phyloP scores from a whole-genome alignment of 2,329 filamentous ascomycete genomes.

The Xylaria polymorpha region DNA sequence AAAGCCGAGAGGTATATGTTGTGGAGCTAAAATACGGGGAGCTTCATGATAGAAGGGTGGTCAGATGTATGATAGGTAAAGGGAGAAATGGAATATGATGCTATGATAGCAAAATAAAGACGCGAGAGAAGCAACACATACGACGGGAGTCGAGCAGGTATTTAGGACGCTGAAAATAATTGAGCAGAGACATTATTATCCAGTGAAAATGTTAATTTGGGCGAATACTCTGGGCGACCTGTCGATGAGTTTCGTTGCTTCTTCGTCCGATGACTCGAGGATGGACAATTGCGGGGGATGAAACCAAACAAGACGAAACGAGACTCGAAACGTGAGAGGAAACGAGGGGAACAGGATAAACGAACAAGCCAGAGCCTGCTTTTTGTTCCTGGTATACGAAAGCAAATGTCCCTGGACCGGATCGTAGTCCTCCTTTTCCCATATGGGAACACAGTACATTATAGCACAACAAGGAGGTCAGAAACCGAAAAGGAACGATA shows the following conservation, averaged over 20 bases:
- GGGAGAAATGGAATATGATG: conserved; percentile 19
- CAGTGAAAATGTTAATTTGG: conserved; percentile 1
- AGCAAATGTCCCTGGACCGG: not conserved
- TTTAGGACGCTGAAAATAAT: not conserved
- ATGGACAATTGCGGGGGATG: conserved; percentile 18
- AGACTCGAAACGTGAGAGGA: conserved; percentile 12
- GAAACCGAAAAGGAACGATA: not conserved
- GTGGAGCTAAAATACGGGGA: conserved; percentile 2
- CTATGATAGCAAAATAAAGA: conserved; percentile 22
- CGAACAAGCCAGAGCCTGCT: not conserved
- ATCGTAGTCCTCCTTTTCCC: not conserved
- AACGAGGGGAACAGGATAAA: conserved; percentile 7
- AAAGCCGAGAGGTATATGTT: conserved; percentile 12
- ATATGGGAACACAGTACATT: not conserved
- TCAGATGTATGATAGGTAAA: conserved; percentile 29
- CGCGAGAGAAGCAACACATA: conserved; percentile 16
- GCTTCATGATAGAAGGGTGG: conserved; percentile 29
- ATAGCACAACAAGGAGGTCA: not conserved
- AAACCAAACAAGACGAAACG: conserved; percentile 31
- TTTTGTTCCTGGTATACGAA: not conserved
- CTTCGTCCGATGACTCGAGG: not conserved
- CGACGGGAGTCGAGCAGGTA: conserved; percentile 12
- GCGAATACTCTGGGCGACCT: conserved; percentile 6
- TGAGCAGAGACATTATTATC: not conserved
- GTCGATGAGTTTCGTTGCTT: conserved; percentile 14